Percentiles rank a stretch among this genome's conserved stretches.
These are phyloP conservation scores for Aspergillus calidoustus DNA, from an alignment of 2,329 filamentous ascomycete species.

Conservation along the genomic window DNA sequence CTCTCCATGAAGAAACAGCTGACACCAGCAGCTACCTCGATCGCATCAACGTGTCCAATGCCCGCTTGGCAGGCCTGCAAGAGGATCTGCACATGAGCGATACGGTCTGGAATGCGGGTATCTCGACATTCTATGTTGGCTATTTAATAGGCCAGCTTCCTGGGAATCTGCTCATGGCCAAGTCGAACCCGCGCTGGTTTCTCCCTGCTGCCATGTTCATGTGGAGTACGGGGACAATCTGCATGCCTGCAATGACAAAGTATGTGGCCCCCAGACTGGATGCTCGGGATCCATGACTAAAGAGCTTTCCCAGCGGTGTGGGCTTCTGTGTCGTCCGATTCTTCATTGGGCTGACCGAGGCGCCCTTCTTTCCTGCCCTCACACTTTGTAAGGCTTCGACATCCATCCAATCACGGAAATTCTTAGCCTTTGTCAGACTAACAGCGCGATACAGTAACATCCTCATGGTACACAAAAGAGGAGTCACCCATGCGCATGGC, in stretches of 20 bases:
- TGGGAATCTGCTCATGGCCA: slow-evolving; percentile 15
- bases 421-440: too few relatives aligned
- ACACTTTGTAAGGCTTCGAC: background rate
- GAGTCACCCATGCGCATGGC: slow-evolving; percentile 17
- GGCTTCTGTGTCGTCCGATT: slow-evolving; percentile 17
- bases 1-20: too few relatives aligned
- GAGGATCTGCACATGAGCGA: slow-evolving; percentile 20
- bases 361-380: slow-evolving; percentile 14
- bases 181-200: slow-evolving; percentile 15
- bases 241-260: slow-evolving; percentile 18
- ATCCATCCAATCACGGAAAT: too few relatives aligned
- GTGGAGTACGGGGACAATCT: slow-evolving; percentile 18
- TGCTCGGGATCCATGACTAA: background rate
- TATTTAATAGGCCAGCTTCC: slow-evolving; percentile 18
- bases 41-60: too few relatives aligned
- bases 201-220: slow-evolving; percentile 13
- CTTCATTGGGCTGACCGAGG: slow-evolving; percentile 17
- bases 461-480: slow-evolving; percentile 18
- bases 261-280: background rate
- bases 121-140: slow-evolving; percentile 20
- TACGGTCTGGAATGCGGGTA: slow-evolving; percentile 18
- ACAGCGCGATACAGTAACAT: slow-evolving; percentile 1
- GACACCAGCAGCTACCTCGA: too few relatives aligned
- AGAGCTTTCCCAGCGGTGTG: background rate
- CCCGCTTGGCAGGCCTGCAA: slow-evolving; percentile 10